Evolutionary conservation across 352 stramenopile species (phyloP).

Genomic region (Phytophthora rubi): DNA sequence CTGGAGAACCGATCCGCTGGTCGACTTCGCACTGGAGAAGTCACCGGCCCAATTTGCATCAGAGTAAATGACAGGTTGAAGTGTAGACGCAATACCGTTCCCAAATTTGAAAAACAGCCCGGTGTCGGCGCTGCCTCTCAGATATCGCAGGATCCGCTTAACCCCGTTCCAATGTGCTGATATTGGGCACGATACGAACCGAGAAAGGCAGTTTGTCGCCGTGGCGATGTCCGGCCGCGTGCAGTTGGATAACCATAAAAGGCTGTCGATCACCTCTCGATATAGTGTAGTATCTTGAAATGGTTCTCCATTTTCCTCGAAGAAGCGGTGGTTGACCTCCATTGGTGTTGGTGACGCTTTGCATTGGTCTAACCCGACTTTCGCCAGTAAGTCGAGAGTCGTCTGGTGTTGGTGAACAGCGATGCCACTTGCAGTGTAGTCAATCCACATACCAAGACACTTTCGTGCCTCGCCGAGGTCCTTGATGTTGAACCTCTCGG

Average conservation of each 20-base stretch:
- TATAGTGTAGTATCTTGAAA: background rate
- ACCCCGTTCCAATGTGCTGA: conserved; percentile 9
- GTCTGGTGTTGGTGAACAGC: conserved; percentile 12
- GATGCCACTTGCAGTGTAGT: conserved; percentile 1
- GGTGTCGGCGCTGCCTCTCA: background rate
- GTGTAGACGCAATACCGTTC: background rate
- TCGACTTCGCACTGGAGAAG: conserved; percentile 12
- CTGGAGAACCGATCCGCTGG: conserved; percentile 7
- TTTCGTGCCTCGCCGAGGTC: conserved; percentile 15
- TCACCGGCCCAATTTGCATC: conserved; percentile 19
- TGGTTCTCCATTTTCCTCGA: background rate
- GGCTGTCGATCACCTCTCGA: background rate
- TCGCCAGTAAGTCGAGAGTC: conserved; percentile 5
- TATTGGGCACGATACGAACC: conserved; percentile 4
- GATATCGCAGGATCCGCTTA: conserved; percentile 8
- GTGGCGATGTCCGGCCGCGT: conserved; percentile 13
- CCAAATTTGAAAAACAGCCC: conserved; percentile 14
- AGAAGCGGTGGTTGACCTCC: conserved; percentile 5
- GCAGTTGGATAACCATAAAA: conserved; percentile 18
- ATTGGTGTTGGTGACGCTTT: conserved; percentile 2
- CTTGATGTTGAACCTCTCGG: conserved; percentile 14
- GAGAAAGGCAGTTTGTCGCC: conserved; percentile 12
- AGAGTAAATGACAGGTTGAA: conserved; percentile 5
- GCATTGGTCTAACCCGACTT: conserved; percentile 10
- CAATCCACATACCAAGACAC: conserved; percentile 15